Conservation (phyloP, 306 rosid genomes). For the Rosa persica region DNA sequence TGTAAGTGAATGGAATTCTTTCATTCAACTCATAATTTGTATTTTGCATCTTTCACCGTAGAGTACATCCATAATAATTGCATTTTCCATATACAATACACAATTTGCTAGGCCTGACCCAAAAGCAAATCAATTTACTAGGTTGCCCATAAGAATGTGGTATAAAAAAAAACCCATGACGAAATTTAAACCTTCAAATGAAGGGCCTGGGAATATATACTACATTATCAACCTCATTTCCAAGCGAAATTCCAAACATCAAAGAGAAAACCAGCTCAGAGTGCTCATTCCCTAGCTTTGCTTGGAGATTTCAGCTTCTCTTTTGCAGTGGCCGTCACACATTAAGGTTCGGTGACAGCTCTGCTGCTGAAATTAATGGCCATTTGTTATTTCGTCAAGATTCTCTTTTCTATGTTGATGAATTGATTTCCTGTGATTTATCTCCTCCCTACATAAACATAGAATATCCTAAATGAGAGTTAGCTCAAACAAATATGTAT, state of each 20-base stretch:
- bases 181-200: background rate
- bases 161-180: background rate
- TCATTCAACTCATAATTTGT: slow-evolving; percentile 4
- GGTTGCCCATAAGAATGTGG: slow-evolving; percentile 1
- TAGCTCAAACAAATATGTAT: background rate
- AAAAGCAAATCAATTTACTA: background rate
- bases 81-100: background rate
- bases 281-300: background rate
- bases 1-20: background rate
- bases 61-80: background rate
- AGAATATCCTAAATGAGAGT: background rate
- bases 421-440: slow-evolving; percentile 43
- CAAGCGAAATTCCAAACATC: slow-evolving; percentile 6
- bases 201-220: background rate
- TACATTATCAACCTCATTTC: background rate
- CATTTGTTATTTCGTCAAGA: slow-evolving; percentile 42
- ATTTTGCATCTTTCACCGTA: background rate
- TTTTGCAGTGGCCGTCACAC: background rate
- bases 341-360: background rate
- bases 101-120: background rate
- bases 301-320: slow-evolving; percentile 6
- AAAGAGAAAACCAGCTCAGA: background rate
- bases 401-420: slow-evolving; percentile 50
- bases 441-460: slow-evolving; percentile 63
- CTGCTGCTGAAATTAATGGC: slow-evolving; percentile 37